Base-by-base conservation (phyloP, 768 basidiomycete genomes). In the Rossbeevera mucosa region DNA sequence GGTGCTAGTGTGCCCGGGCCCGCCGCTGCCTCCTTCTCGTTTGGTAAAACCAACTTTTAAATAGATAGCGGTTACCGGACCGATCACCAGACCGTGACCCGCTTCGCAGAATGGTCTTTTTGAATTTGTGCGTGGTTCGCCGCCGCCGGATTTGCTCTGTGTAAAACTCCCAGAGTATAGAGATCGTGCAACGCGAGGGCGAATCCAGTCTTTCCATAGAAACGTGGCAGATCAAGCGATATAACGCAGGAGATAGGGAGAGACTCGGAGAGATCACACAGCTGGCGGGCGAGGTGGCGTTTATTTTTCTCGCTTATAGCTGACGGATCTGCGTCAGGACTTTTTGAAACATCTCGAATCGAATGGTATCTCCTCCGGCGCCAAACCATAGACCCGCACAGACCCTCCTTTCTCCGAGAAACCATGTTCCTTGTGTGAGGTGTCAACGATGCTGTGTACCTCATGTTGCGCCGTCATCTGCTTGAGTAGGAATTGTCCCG, bases 81-180 rank as follows among this genome's bases (percentile, higher is more conserved):
- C 3, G 26, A 26, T 26, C 26, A 26, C 4, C 26, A 26, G 26
- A 14, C 11, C 5, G 24, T 30, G 3, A 25, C 25, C 7, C 7
- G 25, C 25, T 25, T 25, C n/a, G n/a, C n/a, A n/a, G n/a, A n/a
- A n/a, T n/a, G n/a, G n/a, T n/a, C n/a, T n/a, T n/a, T n/a, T n/a
- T n/a, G n/a, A n/a, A n/a, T n/a, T 25, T 25, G 25, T 25, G 25
- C 25, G 7, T 7, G 25, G 25, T 25, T 25, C 25, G 25, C 25
- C 25, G 25, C 25, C 7, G 7, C 25, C 7, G 7, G 25, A 25
- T 25, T 25, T 3, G 25, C 25, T n/a, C n/a, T n/a, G n/a, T n/a
- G n/a, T n/a, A n/a, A 29, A 47, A 64, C 47, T 64, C 57, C 48
- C 42, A 52, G 11, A 47, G n/a, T n/a, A n/a, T 53, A n/a, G 59